Conservation (phyloP, 257 asterid species). For the Primulina eburnea region DNA sequence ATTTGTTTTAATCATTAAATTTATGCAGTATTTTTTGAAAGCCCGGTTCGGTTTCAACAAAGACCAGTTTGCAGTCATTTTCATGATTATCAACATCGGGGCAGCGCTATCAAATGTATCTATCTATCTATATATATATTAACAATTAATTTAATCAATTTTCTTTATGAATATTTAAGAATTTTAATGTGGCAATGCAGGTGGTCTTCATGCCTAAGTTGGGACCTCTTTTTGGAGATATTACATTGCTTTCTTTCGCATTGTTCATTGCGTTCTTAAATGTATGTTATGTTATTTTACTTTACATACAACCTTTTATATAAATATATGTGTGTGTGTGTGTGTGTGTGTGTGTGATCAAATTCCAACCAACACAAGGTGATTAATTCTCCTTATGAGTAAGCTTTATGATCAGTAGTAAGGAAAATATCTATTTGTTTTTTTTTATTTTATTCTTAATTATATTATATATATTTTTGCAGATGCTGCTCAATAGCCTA, state of each 20-base stretch:
- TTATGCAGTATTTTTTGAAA: not conserved
- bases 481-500: not conserved
- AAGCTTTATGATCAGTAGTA: too few relatives aligned
- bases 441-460: too few relatives aligned
- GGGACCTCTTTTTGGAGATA: not conserved
- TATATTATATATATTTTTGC: not conserved
- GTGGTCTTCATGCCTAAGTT: not conserved
- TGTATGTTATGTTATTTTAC: not conserved
- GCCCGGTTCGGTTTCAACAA: not conserved
- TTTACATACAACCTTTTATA: too few relatives aligned
- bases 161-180: too few relatives aligned
- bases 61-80: not conserved
- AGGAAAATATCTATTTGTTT: too few relatives aligned
- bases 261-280: not conserved
- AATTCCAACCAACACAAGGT: too few relatives aligned
- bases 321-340: too few relatives aligned
- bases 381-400: too few relatives aligned
- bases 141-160: too few relatives aligned
- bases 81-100: not conserved
- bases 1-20: too few relatives aligned
- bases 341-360: too few relatives aligned
- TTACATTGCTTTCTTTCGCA: not conserved
- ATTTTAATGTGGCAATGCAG: not conserved
- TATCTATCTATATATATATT: too few relatives aligned
- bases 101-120: not conserved